phyloP scores from a whole-genome alignment of 192 early-diverging fungal species.

The Phycomyces nitens region DNA sequence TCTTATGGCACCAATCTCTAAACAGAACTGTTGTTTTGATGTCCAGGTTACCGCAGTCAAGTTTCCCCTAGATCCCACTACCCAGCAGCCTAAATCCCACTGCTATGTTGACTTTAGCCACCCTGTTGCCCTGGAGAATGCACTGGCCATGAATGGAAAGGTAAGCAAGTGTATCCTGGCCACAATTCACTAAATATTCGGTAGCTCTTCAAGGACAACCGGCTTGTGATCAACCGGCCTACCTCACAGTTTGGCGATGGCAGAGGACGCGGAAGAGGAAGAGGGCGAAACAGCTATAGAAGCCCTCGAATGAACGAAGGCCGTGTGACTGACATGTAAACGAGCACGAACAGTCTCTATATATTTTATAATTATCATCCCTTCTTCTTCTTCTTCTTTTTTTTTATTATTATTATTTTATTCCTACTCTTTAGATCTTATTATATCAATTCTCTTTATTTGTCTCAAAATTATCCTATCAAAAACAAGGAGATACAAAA shows the following conservation, averaged over 20 bases:
- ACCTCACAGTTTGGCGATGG: constrained; percentile 19
- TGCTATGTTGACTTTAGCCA: constrained; percentile 38
- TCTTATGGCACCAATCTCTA: no score
- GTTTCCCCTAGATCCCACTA: constrained; percentile 31
- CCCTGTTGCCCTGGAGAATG: constrained; percentile 24
- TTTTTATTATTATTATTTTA: neutral
- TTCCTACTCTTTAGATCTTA: neutral
- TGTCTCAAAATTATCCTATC: no score
- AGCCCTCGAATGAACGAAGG: constrained; percentile 3
- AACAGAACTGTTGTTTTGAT: neutral
- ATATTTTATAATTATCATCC: neutral
- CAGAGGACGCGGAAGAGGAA: constrained; percentile 18
- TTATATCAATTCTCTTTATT: no score
- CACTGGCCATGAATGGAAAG: constrained; percentile 27
- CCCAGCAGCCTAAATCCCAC: constrained; percentile 30
- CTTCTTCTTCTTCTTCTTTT: constrained; percentile 3
- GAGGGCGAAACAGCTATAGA: constrained; percentile 11
- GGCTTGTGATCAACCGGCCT: constrained; percentile 33
- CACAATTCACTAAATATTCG: neutral
- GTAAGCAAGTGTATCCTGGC: neutral
- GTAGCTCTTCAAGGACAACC: constrained; percentile 21
- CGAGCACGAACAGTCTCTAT: neutral
- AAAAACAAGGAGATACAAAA: no score
- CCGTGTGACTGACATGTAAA: neutral
- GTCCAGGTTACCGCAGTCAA: constrained; percentile 27